Percentiles rank a stretch among this genome's conserved stretches.
These are phyloP conservation scores for Phytophthora sp. DNA, from an alignment of 352 stramenopile species.

Conservation along the genomic window DNA sequence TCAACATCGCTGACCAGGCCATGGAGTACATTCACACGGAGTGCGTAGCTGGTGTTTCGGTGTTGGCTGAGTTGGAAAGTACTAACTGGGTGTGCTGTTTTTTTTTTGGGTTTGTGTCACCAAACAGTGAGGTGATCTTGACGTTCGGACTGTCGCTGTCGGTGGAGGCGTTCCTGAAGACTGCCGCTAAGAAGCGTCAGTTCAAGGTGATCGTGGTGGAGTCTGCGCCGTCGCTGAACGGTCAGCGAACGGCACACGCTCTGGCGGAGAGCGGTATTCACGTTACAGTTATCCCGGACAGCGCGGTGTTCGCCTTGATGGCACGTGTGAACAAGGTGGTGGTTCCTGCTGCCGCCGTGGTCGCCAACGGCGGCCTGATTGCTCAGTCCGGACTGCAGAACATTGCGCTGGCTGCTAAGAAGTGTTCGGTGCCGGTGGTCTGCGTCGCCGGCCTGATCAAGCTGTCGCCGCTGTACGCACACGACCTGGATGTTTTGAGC, in stretches of 20 bases:
- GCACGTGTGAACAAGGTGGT: conserved; percentile 98
- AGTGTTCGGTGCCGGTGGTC: conserved; percentile 97
- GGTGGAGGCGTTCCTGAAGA: conserved; percentile 92
- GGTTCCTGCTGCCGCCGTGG: conserved; percentile 94
- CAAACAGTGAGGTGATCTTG: conserved; percentile 95
- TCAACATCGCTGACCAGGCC: conserved; percentile 96
- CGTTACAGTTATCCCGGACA: conserved; percentile 97
- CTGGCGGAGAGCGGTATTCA: conserved; percentile 92
- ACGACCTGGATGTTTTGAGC: conserved; percentile 97
- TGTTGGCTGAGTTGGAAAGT: not conserved
- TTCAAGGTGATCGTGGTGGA: conserved; percentile 97
- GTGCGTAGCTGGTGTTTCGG: conserved; percentile 41
- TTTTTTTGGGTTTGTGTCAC: no score
- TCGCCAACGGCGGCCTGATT: conserved; percentile 98
- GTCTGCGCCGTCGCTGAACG: conserved; percentile 92
- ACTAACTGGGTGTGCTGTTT: not conserved
- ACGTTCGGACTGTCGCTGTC: conserved; percentile 94
- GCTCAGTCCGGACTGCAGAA: conserved; percentile 95
- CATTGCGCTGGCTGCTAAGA: conserved; percentile 95
- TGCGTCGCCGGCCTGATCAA: conserved; percentile 98
- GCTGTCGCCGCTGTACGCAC: conserved; percentile 97
- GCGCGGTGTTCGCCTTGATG: conserved; percentile 98
- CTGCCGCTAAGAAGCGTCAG: conserved; percentile 90
- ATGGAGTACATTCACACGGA: conserved; percentile 97
- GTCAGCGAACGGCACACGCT: conserved; percentile 89